These are phyloP conservation scores for Jimgerdemannia flammicorona DNA, from an alignment of 192 early-diverging fungal species.

Conservation along the genomic window DNA sequence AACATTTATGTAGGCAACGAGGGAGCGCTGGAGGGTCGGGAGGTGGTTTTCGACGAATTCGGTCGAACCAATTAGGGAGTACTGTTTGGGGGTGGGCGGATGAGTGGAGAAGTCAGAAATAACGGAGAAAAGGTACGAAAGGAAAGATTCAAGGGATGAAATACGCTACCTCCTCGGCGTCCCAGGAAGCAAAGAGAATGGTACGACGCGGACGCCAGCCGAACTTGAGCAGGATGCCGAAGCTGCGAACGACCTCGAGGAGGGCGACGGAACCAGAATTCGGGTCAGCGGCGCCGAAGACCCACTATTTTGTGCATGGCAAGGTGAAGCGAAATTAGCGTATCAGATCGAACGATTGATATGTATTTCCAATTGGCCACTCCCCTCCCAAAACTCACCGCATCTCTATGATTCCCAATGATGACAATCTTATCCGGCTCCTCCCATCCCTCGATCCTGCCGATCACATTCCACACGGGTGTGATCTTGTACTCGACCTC, in stretches of 20 bases:
- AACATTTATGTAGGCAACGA: slow-evolving; percentile 56
- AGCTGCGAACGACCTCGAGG: slow-evolving; percentile 48
- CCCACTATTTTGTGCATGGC: background rate
- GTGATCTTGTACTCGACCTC: slow-evolving; percentile 46
- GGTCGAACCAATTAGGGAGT: slow-evolving; percentile 55
- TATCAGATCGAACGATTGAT: no score
- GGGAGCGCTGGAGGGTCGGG: slow-evolving; percentile 43
- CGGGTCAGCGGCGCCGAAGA: slow-evolving; percentile 53
- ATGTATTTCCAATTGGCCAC: no score
- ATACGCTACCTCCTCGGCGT: slow-evolving; percentile 43
- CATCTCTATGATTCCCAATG: slow-evolving; percentile 51
- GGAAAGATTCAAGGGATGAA: background rate
- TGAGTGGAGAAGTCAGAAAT: background rate
- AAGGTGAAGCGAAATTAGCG: background rate
- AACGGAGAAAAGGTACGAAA: background rate
- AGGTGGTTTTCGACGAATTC: slow-evolving; percentile 63
- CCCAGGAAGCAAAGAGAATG: slow-evolving; percentile 59
- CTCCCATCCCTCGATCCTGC: slow-evolving; percentile 53
- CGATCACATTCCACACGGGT: slow-evolving; percentile 64
- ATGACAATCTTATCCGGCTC: slow-evolving; percentile 54
- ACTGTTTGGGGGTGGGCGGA: slow-evolving; percentile 3
- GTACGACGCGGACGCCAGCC: slow-evolving; percentile 63
- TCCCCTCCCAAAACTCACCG: slow-evolving; percentile 28
- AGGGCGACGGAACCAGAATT: slow-evolving; percentile 54
- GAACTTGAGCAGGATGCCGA: slow-evolving; percentile 49